Percentiles rank a stretch among this genome's conserved stretches.
Evolutionary conservation across 2,329 filamentous ascomycete species (phyloP).

Genomic region (Orbilia ellipsospora): DNA sequence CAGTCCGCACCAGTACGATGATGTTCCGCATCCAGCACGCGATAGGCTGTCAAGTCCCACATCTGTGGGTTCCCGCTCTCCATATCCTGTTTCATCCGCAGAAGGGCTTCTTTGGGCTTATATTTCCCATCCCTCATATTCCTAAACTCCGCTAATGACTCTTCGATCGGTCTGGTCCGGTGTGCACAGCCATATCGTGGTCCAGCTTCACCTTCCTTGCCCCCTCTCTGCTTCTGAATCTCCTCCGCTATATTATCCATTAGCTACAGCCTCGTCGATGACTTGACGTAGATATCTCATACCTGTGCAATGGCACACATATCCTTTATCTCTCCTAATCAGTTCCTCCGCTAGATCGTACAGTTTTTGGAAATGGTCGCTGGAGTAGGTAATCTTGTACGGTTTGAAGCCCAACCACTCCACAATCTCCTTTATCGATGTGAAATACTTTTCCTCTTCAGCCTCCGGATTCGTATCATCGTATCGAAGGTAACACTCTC

Average conservation of each 20-base stretch:
- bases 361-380: constrained; percentile 87
- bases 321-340: constrained; percentile 73
- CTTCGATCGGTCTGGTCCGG: constrained; percentile 77
- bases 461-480: constrained; percentile 96
- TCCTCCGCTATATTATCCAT: constrained; percentile 70
- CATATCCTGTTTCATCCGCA: constrained; percentile 93
- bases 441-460: constrained; percentile 89
- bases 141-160: constrained; percentile 83
- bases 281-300: background rate
- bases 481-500: constrained; percentile 80
- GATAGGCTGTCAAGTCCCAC: constrained; percentile 95
- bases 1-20: constrained; percentile 83
- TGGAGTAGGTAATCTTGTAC: constrained; percentile 82
- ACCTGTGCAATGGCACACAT: constrained; percentile 87
- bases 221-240: constrained; percentile 87
- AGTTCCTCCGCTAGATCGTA: constrained; percentile 90
- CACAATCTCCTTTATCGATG: constrained; percentile 87
- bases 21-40: constrained; percentile 79
- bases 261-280: background rate
- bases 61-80: constrained; percentile 88
- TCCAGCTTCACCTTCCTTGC: constrained; percentile 72
- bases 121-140: constrained; percentile 94
- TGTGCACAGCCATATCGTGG: constrained; percentile 83
- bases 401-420: constrained; percentile 88
- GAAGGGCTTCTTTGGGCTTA: constrained; percentile 80